Evolutionary conservation across 2,329 filamentous ascomycete genomes (phyloP), one percentile per base, ranked within the genome.

Genomic region (Fusarium napiforme): DNA sequence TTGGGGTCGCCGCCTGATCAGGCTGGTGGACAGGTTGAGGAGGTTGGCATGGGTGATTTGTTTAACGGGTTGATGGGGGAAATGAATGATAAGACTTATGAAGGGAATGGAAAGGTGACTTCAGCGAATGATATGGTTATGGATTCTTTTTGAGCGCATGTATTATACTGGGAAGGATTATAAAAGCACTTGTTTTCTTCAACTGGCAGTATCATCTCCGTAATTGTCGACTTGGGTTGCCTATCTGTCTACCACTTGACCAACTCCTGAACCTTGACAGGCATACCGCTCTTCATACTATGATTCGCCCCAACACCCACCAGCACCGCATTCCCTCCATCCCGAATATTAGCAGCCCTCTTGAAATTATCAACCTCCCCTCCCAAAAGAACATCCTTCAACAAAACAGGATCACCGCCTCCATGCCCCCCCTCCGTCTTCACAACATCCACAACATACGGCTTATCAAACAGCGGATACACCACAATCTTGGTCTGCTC

Each of bases 291-390:
- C 52, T 69, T 73, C 75, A 91, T 88, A 2, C 87, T 89, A 67
- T 81, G 82, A 65, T 91, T 91, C 1, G 88, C 88, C 2, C 87
- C 88, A 39, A 91, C 89, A 0, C 89, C 89, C 0, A 88, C 90
- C 62, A 90, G 67, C 26, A 91, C 90, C 1, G 87, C 89, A 67
- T 88, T 81, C 0, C 88, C 88, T 0, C 89, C 89, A 68, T 91
- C 88, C 7, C 90, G 75, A 70, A 90, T 88, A 60, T 85, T 88
- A 4, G 89, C 89, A 5, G 88, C 88, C 6, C 88, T 82, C 78
- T 74, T 74, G 83, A 85, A 85, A 76, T 85, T 81, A 74, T 90
- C 87, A 12, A 85, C 81, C 71, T 85, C 83, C 0, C 74, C 46
- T 0, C 88, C 88, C 73, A 91, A 87, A 9, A 91, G 72, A 65